Evolutionary conservation across 1,284 basidiomycete genomes (phyloP).

Genomic region (Pseudozyma sp.): DNA sequence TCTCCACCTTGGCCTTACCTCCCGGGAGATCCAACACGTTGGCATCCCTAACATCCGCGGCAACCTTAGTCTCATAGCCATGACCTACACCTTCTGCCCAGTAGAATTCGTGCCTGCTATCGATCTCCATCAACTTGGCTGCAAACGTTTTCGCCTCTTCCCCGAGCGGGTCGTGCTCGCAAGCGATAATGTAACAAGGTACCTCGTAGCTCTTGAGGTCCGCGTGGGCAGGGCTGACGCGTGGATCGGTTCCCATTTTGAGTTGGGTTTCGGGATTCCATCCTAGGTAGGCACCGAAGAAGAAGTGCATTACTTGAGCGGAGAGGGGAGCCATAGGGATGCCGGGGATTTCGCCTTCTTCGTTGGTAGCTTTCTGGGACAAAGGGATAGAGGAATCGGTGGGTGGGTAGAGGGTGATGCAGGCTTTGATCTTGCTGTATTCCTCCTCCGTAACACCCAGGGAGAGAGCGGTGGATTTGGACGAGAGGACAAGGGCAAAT

Average conservation of each 20-base stretch:
- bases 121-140: constrained; percentile 4
- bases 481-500: constrained; percentile 27
- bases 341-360: constrained; percentile 14
- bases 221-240: constrained; percentile 27
- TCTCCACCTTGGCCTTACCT: constrained; percentile 32
- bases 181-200: constrained; percentile 40
- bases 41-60: constrained; percentile 19
- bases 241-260: constrained; percentile 22
- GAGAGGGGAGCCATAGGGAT: constrained; percentile 39
- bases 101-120: constrained; percentile 22
- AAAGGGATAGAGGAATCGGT: constrained; percentile 32
- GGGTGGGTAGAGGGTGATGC: constrained; percentile 34
- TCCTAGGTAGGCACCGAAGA: constrained; percentile 37
- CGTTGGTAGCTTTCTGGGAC: constrained; percentile 31
- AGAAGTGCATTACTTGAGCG: constrained; percentile 31
- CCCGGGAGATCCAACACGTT: constrained; percentile 17
- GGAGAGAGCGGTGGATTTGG: constrained; percentile 7
- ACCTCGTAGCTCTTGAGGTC: constrained; percentile 16
- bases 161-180: constrained; percentile 43
- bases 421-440: constrained; percentile 32
- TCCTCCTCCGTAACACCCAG: constrained; percentile 30
- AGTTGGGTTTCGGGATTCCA: constrained; percentile 12
- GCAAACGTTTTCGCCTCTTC: constrained; percentile 28
- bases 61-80: constrained; percentile 35
- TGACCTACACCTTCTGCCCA: constrained; percentile 40